Evolutionary conservation across 805 yeast species (phyloP), one percentile per base, ranked within the genome.

Genomic region (Wickerhamomyces strasburgensis): DNA sequence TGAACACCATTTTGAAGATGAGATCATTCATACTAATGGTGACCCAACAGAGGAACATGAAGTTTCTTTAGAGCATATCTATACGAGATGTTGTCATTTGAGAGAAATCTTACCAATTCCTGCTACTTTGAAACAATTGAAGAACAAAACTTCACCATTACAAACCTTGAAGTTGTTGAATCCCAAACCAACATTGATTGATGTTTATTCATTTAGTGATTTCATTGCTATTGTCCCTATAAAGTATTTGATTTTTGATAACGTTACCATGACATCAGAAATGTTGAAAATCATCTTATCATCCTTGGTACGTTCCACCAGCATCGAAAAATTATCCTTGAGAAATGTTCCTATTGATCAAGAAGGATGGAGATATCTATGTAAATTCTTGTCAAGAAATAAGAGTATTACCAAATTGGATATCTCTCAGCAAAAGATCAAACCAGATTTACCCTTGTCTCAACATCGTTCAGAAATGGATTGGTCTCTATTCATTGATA

Each of bases 61-160:
- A 7, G 37, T 46, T 37, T 64, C 67, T 27, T 43, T 68, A 36
- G 96, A 86, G 49, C 72, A 78, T 31, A 68, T 90, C 52, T 89
- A 89, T 60, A 86, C 96, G 1, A 68, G 97, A 46, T 90, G 97
- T 58, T 89, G 97, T 57, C 97, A 89, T 58, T 65, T 89, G 40
- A 68, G 97, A 38, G 97, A 89, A 52, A 89, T 89, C 39, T 59
- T 89, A 43, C 97, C 98, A 2, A 89, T 89, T 34, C 90, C 95
- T 3, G 90, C 95, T 3, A 87, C 90, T 6, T 54, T 85, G 48
- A 82, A 83, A 52, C 95, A 86, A 55, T 72, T 87, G 40, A 79
- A 78, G 52, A 86, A 84, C 16, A 78, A 87, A 19, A 72, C 80
- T 31, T 79, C 84, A 1, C 95, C 96, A 4, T 58, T 89, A 17